Evolutionary conservation across 805 yeast species (phyloP), one percentile per base, ranked within the genome.

Genomic region (Allodekkera sacchari): DNA sequence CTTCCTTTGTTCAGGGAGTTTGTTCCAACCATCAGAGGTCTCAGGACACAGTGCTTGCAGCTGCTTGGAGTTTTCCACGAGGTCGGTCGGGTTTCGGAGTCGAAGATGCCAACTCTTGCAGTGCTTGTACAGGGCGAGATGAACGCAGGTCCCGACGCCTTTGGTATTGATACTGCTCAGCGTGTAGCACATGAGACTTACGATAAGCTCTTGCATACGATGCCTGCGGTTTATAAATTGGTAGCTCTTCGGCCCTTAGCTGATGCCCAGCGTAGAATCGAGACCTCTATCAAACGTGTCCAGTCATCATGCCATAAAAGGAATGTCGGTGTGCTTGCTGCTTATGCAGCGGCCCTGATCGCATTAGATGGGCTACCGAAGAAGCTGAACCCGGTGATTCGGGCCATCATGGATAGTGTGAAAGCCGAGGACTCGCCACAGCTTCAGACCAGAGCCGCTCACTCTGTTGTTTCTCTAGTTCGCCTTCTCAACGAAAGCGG

Each of bases 121-220:
- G 77, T 87, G 5, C 76, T 88, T 7, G 96, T 89, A 4, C 89
- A 87, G 54, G 98, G 98, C 22, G 97, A 92, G 50, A 66, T 75
- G 1, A 94, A 83, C 37, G 95, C 96, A 2, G 96, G 96, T 2
- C 85, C 94, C 1, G 87, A 80, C 45, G 97, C 96, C 0, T 92
- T 92, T 57, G 73, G 85, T 11, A 53, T 92, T 25, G 81, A 71
- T 26, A 71, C 73, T 38, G 96, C 96, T 1, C 81, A 81, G 35
- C 71, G 73, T 39, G 68, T 87, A 1, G 46, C 79, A 20, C 61
- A 62, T 25, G 83, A 76, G 24, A 71, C 75, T 6, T 84, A 73
- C 48, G 71, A 69, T n/a, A 79, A 78, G 47, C 59, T 85, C 41
- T 59, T 75, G 42, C 73, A 70, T 35, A 52, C 68, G 7, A 57